Evolutionary conservation across 306 rosid species (phyloP), one percentile per base, ranked within the genome.

Genomic region (Mimosa pudica): DNA sequence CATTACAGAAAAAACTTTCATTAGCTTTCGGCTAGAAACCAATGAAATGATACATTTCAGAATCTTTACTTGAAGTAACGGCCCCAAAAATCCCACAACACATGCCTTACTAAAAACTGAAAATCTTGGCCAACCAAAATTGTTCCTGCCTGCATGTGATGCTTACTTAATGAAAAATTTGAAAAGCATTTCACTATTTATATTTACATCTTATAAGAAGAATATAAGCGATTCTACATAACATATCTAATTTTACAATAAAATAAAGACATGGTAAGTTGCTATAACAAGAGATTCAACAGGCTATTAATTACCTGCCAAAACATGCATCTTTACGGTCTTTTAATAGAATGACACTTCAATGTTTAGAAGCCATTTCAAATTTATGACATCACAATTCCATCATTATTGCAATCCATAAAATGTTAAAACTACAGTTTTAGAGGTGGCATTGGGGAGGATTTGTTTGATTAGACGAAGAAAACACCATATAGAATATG

Each of bases 361-460:
- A 94, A 73, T 90, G 70, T 54, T 61, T 82, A 79, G 93, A 90
- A 57, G 92, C 97, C 14, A 83, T 64, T 24, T 89, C 97, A 13
- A 58, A 32, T 71, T 48, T 24, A 60, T 20, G 67, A 36, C 8
- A 38, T 66, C 30, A 66, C 18, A 16, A 35, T 38, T 16, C 12
- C 32, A 66, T 38, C 48, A 14, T 38, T 38, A 47, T 66, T 66
- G 49, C 48, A 66, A 66, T 13, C 71, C 71, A 38, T 7, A 38
- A n/a, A 18, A 57, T 57, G 63, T n/a, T 18, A 57, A 30, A 33
- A 64, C 42, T 32, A 62, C 16, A 64, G 13, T 44, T 64, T 35
- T 35, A 64, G 70, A 64, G 20, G 3, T 64, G 1, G 9, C 70
- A 38, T 6, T 38, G 71, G 33, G 1, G 16, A 14, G 44, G 24